A percentile compares a stretch with the other conserved stretches of the same genome.
These are phyloP conservation scores for Cyclotella atomus DNA, from an alignment of 108 stramenopile genomes.

Conservation along the genomic window DNA sequence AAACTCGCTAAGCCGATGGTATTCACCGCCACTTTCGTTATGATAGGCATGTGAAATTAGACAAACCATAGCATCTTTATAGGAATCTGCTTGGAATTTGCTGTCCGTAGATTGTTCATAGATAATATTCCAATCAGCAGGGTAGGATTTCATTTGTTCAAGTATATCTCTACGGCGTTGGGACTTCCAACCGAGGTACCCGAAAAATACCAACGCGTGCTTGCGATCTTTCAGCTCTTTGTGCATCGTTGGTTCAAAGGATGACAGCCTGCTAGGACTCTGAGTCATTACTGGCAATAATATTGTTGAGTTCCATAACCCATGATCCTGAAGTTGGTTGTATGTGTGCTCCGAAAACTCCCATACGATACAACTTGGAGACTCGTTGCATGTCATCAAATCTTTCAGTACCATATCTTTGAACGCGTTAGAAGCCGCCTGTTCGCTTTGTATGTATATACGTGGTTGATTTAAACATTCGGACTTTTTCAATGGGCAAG, in stretches of 20 bases:
- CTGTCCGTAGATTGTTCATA: neutral
- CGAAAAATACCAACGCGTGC: slow-evolving; percentile 8
- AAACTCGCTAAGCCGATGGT: slow-evolving; percentile 21
- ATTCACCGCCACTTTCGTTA: slow-evolving; percentile 14
- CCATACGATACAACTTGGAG: slow-evolving; percentile 9
- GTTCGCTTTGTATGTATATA: neutral
- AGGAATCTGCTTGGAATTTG: neutral
- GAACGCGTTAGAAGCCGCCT: neutral
- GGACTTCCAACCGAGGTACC: neutral
- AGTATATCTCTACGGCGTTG: neutral
- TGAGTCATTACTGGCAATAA: slow-evolving; percentile 19
- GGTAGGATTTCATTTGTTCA: neutral
- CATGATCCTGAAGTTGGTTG: neutral
- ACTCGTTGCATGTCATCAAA: neutral
- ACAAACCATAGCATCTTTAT: slow-evolving; percentile 13
- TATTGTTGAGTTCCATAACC: neutral
- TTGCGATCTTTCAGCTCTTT: slow-evolving; percentile 1
- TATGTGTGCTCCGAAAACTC: slow-evolving; percentile 16
- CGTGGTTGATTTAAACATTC: neutral
- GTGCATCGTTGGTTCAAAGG: neutral
- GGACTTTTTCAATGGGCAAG: neutral
- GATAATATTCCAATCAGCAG: neutral
- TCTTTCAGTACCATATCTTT: neutral
- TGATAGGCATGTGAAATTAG: slow-evolving; percentile 14
- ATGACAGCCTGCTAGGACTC: slow-evolving; percentile 7